Percentiles rank a stretch among this genome's conserved stretches.
Evolutionary conservation across 805 yeast species (phyloP).

Genomic region (Jamesozyma gamospora): DNA sequence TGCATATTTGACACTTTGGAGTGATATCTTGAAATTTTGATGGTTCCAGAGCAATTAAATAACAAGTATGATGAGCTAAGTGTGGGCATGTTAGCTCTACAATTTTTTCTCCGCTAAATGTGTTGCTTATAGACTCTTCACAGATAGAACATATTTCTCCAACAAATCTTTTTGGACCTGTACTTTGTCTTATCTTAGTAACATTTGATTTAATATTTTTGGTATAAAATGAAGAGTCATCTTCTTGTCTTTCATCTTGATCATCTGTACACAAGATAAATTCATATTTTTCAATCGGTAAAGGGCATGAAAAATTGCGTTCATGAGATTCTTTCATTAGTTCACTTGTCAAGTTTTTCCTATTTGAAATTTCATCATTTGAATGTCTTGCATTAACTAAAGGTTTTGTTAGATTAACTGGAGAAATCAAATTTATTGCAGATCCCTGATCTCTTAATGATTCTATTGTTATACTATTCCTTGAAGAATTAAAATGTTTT

Average conservation of each 20-base stretch:
- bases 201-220: slow-evolving; percentile 6
- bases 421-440: slow-evolving; percentile 4
- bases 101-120: slow-evolving; percentile 35
- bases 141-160: slow-evolving; percentile 35
- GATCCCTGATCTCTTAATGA: neutral
- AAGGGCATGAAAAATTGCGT: neutral
- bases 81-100: slow-evolving; percentile 37
- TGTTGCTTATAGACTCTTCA: slow-evolving; percentile 32
- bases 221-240: slow-evolving; percentile 16
- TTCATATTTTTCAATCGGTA: slow-evolving; percentile 4
- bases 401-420: slow-evolving; percentile 3
- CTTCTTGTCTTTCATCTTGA: slow-evolving; percentile 10
- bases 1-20: slow-evolving; percentile 26
- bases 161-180: slow-evolving; percentile 19
- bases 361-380: neutral
- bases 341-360: slow-evolving; percentile 4
- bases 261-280: no score
- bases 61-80: slow-evolving; percentile 37
- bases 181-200: neutral
- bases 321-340: slow-evolving; percentile 2
- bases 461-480: neutral
- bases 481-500: slow-evolving; percentile 3
- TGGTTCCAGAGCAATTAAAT: slow-evolving; percentile 23
- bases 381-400: neutral
- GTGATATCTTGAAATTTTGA: slow-evolving; percentile 7